Base-by-base conservation (phyloP, 2,329 filamentous ascomycete genomes). In the Fusarium sacchari region DNA sequence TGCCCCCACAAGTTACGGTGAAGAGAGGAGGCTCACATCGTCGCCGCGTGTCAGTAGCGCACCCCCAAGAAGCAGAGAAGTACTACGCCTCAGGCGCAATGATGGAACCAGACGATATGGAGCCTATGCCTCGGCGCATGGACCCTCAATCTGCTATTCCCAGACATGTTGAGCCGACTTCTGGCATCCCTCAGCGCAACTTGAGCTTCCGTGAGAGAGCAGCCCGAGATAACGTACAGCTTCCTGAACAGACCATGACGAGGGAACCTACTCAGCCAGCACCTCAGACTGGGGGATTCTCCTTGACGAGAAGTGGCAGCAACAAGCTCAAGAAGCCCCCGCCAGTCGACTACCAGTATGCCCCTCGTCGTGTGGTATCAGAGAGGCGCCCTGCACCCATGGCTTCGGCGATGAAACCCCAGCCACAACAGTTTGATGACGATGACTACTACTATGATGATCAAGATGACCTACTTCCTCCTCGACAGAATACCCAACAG, bases 191-290 rank as follows among this genome's bases (percentile, higher is more conserved):
- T 7, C 86, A 87, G 77, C 86, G 88, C 56, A 89, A 89, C 58
- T 77, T 89, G 44, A 91, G 89, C 79, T 89, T 90, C 79, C 87
- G 88, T n/a, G 89, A 91, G 71, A 86, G 88, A 59, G 84, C 89
- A 12, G 84, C 82, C 6, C 84, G 83, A 68, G 84, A 84, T 55
- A 85, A 87, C 26, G 74, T 83, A 44, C 79, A 80, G 22, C 71
- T 83, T 15, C 80, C 83, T 6, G 79, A 76, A 37, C 74, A 65
- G 32, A 79, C 77, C 8, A 74, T 76, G 22, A 60, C 76, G 32
- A 78, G 76, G 42, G 69, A 72, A 37, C 74, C 70, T 28, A 76
- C 68, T 52, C 77, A 83, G 6, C 67, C 77, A 32, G 76, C 77
- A 20, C 77, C 80, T 8, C 77, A 80, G 7, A 76, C 76, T 10